Evolutionary conservation across 2,329 filamentous ascomycete species (phyloP), one percentile per base, ranked within the genome.

Genomic region (Zymoseptoria tritici): DNA sequence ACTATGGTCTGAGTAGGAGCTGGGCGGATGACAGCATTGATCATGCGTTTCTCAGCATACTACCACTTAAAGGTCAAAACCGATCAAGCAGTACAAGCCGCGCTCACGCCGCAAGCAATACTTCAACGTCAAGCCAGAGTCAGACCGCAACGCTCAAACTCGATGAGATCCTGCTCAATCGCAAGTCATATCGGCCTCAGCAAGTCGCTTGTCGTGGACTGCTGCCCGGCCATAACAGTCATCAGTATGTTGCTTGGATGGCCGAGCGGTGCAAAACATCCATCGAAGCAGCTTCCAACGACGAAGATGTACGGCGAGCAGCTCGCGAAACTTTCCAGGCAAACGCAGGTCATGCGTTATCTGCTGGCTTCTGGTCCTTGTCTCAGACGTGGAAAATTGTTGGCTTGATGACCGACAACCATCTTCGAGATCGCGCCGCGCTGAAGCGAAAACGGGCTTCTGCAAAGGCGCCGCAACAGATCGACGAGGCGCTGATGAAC

Each of bases 311-410:
- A 54, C 49, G 61, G 21, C 49, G 63, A 3, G 53, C 63, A 52
- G 62, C 70, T 13, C 55, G 56, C n/a, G 60, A 62, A 49, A 57
- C 62, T 20, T 63, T 66, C 50, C 49, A 55, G 21, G 57, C 56
- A 13, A 65, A 64, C n/a, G 61, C 60, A 29, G 53, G 60, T n/a
- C 31, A 58, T 31, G 46, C 57, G 22, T 54, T 56, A 3, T 57
- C 56, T n/a, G 53, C 64, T 29, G 78, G 49, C 72, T 80, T 62
- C 75, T 80, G 57, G 64, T 77, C 79, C 57, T 72, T 83, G 52
- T 81, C 84, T 31, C 81, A 85, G 63, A 82, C 82, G 20, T 87
- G 83, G 83, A 79, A 78, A 57, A 78, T 86, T 21, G 71, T 85
- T 36, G 80, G 79, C 57, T 75, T 77, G 58, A 76, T 79, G 24